phyloP scores from a whole-genome alignment of 306 rosid genomes.

The Vigna angularis region DNA sequence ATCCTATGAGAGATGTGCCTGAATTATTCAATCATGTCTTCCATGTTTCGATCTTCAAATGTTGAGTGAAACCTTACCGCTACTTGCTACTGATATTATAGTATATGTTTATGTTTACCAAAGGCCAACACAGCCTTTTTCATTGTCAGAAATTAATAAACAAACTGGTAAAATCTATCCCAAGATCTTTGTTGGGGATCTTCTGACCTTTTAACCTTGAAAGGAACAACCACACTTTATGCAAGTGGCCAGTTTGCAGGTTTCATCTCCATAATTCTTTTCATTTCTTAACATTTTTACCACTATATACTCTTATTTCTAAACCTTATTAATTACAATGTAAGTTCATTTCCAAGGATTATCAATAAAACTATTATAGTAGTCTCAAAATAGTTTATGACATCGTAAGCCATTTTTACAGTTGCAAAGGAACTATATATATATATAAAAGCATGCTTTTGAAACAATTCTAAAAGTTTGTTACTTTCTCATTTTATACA shows the following conservation, averaged over 20 bases:
- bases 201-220: conserved; percentile 38
- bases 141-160: conserved; percentile 43
- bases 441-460: too few species aligned
- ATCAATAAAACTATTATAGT: too few species aligned
- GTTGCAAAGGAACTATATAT: too few species aligned
- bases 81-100: too few species aligned
- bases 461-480: too few species aligned
- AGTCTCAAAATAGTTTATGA: too few species aligned
- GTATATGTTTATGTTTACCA: conserved; percentile 8
- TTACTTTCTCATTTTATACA: too few species aligned
- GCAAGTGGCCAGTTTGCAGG: conserved; percentile 35
- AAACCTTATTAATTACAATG: too few species aligned
- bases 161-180: conserved; percentile 32
- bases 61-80: background rate
- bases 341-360: too few species aligned
- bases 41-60: background rate
- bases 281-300: background rate
- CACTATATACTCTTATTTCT: too few species aligned
- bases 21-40: background rate
- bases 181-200: conserved; percentile 37
- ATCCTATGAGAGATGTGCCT: conserved; percentile 9
- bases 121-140: conserved; percentile 36
- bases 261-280: background rate
- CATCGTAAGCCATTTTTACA: too few species aligned
- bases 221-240: conserved; percentile 18